A percentile compares a stretch with the other conserved stretches of the same genome.
Conservation (phyloP, 345 rosid genomes). For the Eutrema yunnanense region DNA sequence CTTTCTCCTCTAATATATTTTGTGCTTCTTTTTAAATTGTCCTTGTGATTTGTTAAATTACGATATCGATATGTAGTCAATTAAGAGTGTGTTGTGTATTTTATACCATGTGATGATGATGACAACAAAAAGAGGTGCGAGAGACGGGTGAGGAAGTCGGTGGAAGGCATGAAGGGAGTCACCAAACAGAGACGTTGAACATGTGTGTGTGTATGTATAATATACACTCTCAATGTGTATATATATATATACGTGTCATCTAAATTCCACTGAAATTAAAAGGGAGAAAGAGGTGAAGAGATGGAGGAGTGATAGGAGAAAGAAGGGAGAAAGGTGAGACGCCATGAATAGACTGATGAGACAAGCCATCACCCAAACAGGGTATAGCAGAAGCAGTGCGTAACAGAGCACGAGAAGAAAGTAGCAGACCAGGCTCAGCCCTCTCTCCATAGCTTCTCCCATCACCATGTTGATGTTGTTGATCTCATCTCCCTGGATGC, state of each 20-base stretch:
- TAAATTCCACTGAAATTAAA: constrained; percentile 5
- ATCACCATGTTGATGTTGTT: constrained; percentile 1
- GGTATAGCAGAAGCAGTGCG: constrained; percentile 17
- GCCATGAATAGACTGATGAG: constrained; percentile 21
- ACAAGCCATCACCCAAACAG: constrained; percentile 23
- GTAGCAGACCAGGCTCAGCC: neutral
- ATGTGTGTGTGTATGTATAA: neutral
- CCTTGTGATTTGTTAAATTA: no score
- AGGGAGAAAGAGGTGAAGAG: constrained; percentile 15
- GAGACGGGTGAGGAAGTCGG: constrained; percentile 59
- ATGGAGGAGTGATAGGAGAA: constrained; percentile 20
- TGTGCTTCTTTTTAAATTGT: no score
- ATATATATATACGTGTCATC: neutral
- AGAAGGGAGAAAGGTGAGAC: constrained; percentile 19
- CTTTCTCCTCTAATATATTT: no score
- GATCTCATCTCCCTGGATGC: neutral
- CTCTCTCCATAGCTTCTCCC: constrained; percentile 19
- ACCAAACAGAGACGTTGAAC: no score
- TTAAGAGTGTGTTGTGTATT: neutral
- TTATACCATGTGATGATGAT: neutral
- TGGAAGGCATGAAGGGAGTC: constrained; percentile 63
- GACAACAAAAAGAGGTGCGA: constrained; percentile 45
- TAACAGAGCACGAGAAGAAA: constrained; percentile 12
- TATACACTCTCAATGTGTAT: neutral
- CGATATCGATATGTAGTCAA: neutral